Evolutionary conservation across 2,329 filamentous ascomycete species (phyloP), one percentile per base, ranked within the genome.

Genomic region (Zymoseptoria passerinii): DNA sequence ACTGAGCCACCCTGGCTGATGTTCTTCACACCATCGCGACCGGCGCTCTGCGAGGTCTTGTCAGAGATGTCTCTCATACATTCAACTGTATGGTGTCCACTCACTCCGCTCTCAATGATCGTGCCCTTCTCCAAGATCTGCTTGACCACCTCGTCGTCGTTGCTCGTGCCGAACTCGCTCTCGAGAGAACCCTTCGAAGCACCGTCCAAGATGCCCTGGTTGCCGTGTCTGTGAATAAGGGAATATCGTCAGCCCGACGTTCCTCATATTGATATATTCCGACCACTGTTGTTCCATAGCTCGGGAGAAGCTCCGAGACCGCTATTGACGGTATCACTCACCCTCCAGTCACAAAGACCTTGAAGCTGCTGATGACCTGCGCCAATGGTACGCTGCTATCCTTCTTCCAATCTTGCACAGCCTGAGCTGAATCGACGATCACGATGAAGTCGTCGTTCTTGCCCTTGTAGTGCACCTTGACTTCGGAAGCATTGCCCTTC

Each of bases 341-440:
- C 92, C 87, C 88, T 79, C 95, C 89, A 40, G 91, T 95, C 50
- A 88, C 79, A 70, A 96, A 95, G 70, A 99, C 81, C 81, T 95
- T 89, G 81, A 90, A 97, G 7, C 88, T 82, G 59, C 86, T 90
- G 57, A 97, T 82, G 58, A 99, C 92, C 69, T 96, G 86, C 1
- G 89, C 82, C 52, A 97, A 78, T 44, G 94, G 88, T 28, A 94
- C 78, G 28, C 82, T 86, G 71, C 83, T 85, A 79, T 97, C 92
- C 4, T 73, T 78, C 79, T 86, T 84, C 92, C 92, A 97, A 74
- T 92, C 86, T 75, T 89, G 80, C 69, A 90, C 85, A 53, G 81
- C 79, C 61, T 88, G 72, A 16, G 76, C 70, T 61, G 78, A 80
- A 55, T 87, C 84, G 59, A 84, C 78, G 67, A 85, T 84, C 75